Percentiles rank a stretch among this genome's conserved stretches.
These are phyloP conservation scores for Leccinum fibrillosum DNA, from an alignment of 768 basidiomycete genomes.

Conservation along the genomic window DNA sequence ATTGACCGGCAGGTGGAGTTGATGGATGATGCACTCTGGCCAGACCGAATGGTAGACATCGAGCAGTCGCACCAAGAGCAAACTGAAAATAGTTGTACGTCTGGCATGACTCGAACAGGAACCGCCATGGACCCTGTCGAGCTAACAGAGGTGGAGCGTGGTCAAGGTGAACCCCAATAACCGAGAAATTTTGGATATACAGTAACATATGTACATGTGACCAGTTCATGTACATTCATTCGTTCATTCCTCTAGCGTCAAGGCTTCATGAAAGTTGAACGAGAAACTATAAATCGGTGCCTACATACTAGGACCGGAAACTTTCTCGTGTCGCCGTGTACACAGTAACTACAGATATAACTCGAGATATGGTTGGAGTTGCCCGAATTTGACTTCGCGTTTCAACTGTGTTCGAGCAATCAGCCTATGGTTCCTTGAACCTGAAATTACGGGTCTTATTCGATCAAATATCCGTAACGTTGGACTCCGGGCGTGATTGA, in stretches of 20 bases:
- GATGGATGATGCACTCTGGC: neutral
- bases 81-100: neutral
- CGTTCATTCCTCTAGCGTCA: too few species aligned
- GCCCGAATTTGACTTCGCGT: too few species aligned
- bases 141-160: neutral
- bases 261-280: too few species aligned
- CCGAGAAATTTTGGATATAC: too few species aligned
- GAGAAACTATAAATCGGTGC: too few species aligned
- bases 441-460: neutral
- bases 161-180: neutral
- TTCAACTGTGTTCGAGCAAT: neutral
- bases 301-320: too few species aligned
- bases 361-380: too few species aligned
- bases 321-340: too few species aligned
- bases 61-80: neutral
- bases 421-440: neutral
- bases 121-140: neutral
- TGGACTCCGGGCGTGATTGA: neutral
- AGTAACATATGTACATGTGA: too few species aligned
- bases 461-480: neutral
- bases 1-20: neutral
- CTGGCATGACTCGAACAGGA: neutral
- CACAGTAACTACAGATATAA: too few species aligned
- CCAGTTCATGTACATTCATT: too few species aligned
- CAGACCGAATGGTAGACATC: neutral